Evolutionary conservation across 2,329 filamentous ascomycete genomes (phyloP), one percentile per base, ranked within the genome.

Genomic region (Elsinoe australis): DNA sequence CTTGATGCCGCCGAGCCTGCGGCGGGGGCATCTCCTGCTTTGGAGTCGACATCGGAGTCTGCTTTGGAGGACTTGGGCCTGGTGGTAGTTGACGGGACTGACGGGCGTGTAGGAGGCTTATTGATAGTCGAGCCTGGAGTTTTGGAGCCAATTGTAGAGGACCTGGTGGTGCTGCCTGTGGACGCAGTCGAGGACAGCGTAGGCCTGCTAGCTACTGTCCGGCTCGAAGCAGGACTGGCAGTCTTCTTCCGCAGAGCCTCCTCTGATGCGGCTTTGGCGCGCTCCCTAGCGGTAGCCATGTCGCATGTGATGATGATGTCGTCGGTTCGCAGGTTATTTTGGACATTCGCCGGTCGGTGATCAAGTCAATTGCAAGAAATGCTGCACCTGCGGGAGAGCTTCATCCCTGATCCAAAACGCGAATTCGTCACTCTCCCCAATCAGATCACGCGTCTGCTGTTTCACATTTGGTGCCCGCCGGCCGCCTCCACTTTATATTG

Each of bases 181-280:
- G n/a, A n/a, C n/a, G n/a, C n/a, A 24, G 19, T 38, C 12, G 18
- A 5, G 14, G 45, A 26, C 10, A 38, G 22, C 21, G 39, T 21
- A 8, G 24, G 14, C 26, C 31, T 44, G 14, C 7, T 32, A 31
- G 39, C 28, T 26, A 17, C 28, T 6, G 45, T 39, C 15, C 45
- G 33, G 18, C 34, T 48, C 10, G 33, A n/a, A 15, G 45, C 22
- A 31, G 45, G 45, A 29, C 32, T 48, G 22, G 45, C 45, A 12
- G 45, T 31, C 34, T 48, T 48, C 34, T 48, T 48, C 33, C 45
- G 45, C 45, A 48, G 33, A 36, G 32, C 33, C 24, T 48, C 45
- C 14, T 48, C 45, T 14, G 31, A 38, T 2, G 45, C 45, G 19
- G 33, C 10, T 24, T 48, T 48, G 9, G 45, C 45, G 26, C 45